Evolutionary conservation across 768 basidiomycete genomes (phyloP).

Genomic region (Suillus hirtellus): DNA sequence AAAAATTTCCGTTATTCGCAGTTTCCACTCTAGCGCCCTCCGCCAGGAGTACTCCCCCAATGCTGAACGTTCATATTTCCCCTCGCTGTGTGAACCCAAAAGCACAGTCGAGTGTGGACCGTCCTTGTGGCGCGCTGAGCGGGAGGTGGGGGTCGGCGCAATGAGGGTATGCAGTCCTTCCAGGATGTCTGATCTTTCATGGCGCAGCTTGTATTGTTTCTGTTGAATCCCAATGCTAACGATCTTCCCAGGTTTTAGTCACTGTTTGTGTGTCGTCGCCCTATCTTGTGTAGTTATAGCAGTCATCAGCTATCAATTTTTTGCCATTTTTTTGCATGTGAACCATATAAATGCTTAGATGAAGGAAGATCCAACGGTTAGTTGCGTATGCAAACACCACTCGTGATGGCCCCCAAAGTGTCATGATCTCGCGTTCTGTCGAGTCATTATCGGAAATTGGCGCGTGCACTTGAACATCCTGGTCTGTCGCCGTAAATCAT

Average conservation of each 20-base stretch:
- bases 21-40: constrained; percentile 82
- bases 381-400: background rate
- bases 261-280: constrained; percentile 36
- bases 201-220: constrained; percentile 25
- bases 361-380: background rate
- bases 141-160: constrained; percentile 69
- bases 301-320: background rate
- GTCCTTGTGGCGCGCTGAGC: constrained; percentile 66
- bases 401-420: background rate
- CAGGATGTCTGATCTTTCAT: constrained; percentile 78
- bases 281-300: background rate
- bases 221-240: constrained; percentile 8
- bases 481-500: background rate
- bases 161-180: constrained; percentile 74
- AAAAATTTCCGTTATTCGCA: constrained; percentile 74
- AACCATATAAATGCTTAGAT: background rate
- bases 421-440: background rate
- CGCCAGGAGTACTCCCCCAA: constrained; percentile 69
- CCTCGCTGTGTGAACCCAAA: constrained; percentile 74
- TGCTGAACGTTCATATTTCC: constrained; percentile 71
- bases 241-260: constrained; percentile 12
- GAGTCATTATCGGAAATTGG: no score
- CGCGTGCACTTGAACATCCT: background rate
- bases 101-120: constrained; percentile 65
- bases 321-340: background rate